phyloP scores from a whole-genome alignment of 495 filamentous ascomycete genomes.

The Penicillium parvum region DNA sequence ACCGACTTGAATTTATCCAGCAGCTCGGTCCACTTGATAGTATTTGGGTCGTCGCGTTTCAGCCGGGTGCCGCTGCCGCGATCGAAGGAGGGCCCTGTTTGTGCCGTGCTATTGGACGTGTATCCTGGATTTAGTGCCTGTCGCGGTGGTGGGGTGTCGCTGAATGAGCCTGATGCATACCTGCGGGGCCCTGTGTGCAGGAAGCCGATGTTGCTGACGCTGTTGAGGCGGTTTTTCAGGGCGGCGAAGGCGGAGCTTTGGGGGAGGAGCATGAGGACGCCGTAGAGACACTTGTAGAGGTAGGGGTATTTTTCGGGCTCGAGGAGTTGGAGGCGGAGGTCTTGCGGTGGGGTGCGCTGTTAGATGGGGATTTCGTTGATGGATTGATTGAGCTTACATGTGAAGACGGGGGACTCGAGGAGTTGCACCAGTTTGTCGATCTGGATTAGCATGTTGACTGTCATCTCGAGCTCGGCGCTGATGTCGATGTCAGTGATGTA shows the following conservation, averaged over 20 bases:
- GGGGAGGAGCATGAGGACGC: conserved; percentile 93
- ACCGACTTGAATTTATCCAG: conserved; percentile 93
- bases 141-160: not conserved
- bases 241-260: conserved; percentile 97
- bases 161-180: conserved; percentile 51
- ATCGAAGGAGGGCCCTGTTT: conserved; percentile 44
- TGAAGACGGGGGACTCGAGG: conserved; percentile 96
- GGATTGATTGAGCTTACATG: conserved; percentile 53
- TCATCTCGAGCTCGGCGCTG: conserved; percentile 97
- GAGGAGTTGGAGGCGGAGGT: conserved; percentile 94
- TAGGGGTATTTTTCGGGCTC: conserved; percentile 95
- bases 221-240: conserved; percentile 93
- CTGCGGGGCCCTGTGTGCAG: conserved; percentile 78
- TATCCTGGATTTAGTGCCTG: conserved; percentile 6
- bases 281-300: conserved; percentile 97
- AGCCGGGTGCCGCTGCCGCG: conserved; percentile 59
- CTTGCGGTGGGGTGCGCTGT: conserved; percentile 37
- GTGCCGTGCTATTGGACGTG: conserved; percentile 13
- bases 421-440: conserved; percentile 99
- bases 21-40: conserved; percentile 90
- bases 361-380: not conserved
- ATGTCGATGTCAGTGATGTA: conserved; percentile 32
- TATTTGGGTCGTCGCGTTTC: conserved; percentile 70
- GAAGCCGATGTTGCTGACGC: conserved; percentile 93
- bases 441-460: conserved; percentile 96